Percentiles rank a stretch among this genome's conserved stretches.
phyloP scores from a whole-genome alignment of 1,284 basidiomycete genomes.

The Schizophyllum amplum region DNA sequence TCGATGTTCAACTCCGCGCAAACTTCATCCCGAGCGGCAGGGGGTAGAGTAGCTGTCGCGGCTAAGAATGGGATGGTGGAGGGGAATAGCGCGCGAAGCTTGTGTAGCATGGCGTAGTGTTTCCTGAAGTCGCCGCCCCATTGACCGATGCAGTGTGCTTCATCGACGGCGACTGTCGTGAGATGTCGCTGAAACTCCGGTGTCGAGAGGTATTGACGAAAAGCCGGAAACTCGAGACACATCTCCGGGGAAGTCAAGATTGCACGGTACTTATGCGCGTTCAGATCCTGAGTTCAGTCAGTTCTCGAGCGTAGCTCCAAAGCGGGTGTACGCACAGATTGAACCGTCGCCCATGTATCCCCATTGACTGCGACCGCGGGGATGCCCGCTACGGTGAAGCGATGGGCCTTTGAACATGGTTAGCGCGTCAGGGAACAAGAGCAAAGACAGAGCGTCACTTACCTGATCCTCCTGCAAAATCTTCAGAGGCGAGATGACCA shows the following conservation, averaged over 20 bases:
- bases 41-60: conserved; percentile 5
- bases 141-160: conserved; percentile 13
- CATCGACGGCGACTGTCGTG: conserved; percentile 11
- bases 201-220: conserved; percentile 3
- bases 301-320: neutral
- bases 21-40: conserved; percentile 3
- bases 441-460: too few species aligned
- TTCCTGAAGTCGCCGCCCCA: conserved; percentile 12
- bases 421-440: too few species aligned
- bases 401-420: too few species aligned
- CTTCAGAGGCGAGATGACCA: too few species aligned
- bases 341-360: too few species aligned
- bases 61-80: conserved; percentile 6
- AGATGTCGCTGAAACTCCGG: conserved; percentile 3
- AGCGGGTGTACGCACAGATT: too few species aligned
- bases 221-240: conserved; percentile 4
- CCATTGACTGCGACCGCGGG: too few species aligned
- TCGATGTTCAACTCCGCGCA: conserved; percentile 1
- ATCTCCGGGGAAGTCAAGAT: conserved; percentile 11
- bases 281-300: conserved; percentile 2
- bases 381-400: too few species aligned
- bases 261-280: conserved; percentile 1
- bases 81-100: conserved; percentile 7
- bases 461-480: too few species aligned
- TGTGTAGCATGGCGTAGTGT: conserved; percentile 7